Base-by-base conservation (phyloP, 805 yeast species). In the Lipomyces lipofer region DNA sequence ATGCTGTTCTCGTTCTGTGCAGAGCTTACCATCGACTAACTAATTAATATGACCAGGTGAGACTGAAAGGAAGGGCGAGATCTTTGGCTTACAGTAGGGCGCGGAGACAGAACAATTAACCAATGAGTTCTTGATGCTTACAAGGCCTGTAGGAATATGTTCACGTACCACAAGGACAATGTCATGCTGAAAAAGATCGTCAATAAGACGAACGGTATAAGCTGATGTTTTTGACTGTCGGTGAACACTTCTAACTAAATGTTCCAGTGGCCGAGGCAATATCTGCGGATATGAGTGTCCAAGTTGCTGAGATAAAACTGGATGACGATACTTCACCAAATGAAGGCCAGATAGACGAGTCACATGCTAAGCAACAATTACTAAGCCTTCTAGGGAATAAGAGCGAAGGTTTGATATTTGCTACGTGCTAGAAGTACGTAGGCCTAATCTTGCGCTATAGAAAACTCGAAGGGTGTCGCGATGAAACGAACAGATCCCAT, bases 201-300 rank as follows among this genome's bases (percentile, higher is more conserved):
- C 22, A 49, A 57, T 27, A 38, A 39, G 19, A 57, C 61, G 5
- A 57, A 54, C 24, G 30, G 36, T 35, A n/a, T n/a, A 42, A 15
- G 42, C n/a, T 17, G 22, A 35, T 10, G 9, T 22, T 9, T 22
- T 24, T 17, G 13, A 6, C n/a, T n/a, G n/a, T n/a, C n/a, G n/a
- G n/a, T 33, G 30, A 15, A 15, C 17, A 25, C 24, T 15, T n/a
- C 19, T 25, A 15, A 24, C 30, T 4, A n/a, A 17, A 7, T 27
- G 45, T n/a, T n/a, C n/a, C 15, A 44, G 49, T 54, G 17, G 58
- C 58, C 4, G 58, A 54, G 30, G 50, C 58, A n/a, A 24, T 54
- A 32, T 43, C 51, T 5, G 47, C 47, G 2, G 38, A 47, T 35
- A 42, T 49, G 13, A 50, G 47, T 12, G 17, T 47, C 12, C 46